These are phyloP conservation scores for Aspergillus sp. DNA, from an alignment of 2,329 filamentous ascomycete genomes.

Conservation along the genomic window DNA sequence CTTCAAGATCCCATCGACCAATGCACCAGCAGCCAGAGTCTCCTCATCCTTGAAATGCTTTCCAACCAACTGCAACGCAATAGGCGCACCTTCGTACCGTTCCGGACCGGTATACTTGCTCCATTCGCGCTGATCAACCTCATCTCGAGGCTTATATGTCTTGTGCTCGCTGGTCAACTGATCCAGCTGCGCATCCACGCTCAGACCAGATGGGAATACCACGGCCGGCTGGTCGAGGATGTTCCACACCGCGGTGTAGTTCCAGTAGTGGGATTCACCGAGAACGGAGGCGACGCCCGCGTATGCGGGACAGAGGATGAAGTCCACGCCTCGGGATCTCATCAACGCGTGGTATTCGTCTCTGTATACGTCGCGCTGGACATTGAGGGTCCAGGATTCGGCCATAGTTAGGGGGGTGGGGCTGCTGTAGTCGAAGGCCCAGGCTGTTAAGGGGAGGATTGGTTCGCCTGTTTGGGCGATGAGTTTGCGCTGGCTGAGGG, in stretches of 20 bases:
- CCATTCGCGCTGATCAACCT: conserved; percentile 37
- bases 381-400: conserved; percentile 34
- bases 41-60: conserved; percentile 58
- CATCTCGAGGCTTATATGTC: conserved; percentile 26
- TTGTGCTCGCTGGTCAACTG: conserved; percentile 14
- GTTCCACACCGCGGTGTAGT: conserved; percentile 40
- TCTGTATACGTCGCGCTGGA: conserved; percentile 31
- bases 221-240: conserved; percentile 34
- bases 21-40: conserved; percentile 35
- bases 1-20: conserved; percentile 26
- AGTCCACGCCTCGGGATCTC: conserved; percentile 32
- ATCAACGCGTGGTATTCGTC: conserved; percentile 37
- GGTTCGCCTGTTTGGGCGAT: conserved; percentile 49
- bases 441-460: conserved; percentile 48
- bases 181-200: conserved; percentile 31
- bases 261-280: conserved; percentile 40
- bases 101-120: conserved; percentile 32
- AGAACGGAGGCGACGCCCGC: conserved; percentile 32
- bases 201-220: conserved; percentile 33
- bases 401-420: conserved; percentile 26
- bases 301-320: conserved; percentile 35
- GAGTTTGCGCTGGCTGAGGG: conserved; percentile 30
- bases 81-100: conserved; percentile 46
- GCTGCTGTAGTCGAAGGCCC: conserved; percentile 34
- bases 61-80: conserved; percentile 56